Conservation (phyloP, 306 rosid genomes). For the Rosa chinensis region DNA sequence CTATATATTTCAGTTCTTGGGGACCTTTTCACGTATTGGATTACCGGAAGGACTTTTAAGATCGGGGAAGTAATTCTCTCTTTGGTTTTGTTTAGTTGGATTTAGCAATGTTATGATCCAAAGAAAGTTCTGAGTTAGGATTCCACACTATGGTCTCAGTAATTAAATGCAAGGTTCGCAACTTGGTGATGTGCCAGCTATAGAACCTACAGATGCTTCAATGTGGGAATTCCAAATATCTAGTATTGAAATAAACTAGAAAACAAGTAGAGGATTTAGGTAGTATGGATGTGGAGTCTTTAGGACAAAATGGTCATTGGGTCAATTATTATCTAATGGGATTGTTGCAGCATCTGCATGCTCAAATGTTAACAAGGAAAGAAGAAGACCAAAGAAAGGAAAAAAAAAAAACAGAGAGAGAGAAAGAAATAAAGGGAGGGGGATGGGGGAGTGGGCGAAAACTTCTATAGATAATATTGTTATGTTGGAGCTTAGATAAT, state of each 20-base stretch:
- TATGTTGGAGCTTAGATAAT: not conserved
- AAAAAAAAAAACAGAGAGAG: too few relatives aligned
- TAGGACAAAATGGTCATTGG: not conserved
- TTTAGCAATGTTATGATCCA: conserved; percentile 22
- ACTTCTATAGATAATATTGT: not conserved
- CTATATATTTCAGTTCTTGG: conserved; percentile 2
- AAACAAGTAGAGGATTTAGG: conserved; percentile 9
- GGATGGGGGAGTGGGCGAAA: not conserved
- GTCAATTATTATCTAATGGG: not conserved
- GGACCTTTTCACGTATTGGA: not conserved
- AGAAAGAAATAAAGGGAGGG: not conserved
- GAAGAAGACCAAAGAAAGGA: not conserved
- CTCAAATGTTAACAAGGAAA: not conserved
- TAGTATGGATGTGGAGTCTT: not conserved
- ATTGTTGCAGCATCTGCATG: not conserved
- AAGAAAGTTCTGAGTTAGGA: conserved; percentile 17
- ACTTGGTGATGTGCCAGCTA: conserved; percentile 21
- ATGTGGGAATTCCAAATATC: not conserved
- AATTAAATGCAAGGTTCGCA: conserved; percentile 21
- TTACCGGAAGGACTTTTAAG: conserved; percentile 15
- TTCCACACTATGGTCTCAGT: conserved; percentile 15
- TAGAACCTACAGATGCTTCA: not conserved
- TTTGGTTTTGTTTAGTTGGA: conserved; percentile 26
- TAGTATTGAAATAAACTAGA: not conserved
- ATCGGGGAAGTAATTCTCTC: not conserved